Evolutionary conservation across 2,329 filamentous ascomycete genomes (phyloP), one percentile per base, ranked within the genome.

Genomic region (Colletotrichum destructivum): DNA sequence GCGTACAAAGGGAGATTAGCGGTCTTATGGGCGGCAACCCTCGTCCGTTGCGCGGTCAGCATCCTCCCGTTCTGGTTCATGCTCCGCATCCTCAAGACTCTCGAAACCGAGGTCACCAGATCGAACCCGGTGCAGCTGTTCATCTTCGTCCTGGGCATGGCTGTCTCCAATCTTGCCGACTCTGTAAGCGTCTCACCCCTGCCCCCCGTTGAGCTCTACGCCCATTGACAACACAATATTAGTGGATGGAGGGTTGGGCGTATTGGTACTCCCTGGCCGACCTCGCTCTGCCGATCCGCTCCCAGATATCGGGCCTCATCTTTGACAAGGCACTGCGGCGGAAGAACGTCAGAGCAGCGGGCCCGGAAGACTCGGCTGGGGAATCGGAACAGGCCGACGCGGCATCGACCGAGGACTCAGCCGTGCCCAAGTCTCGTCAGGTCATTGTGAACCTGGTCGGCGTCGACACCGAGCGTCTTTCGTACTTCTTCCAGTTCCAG

Each of bases 321-420:
- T 96, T 95, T 75, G 88, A 91, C 71, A 96, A 96, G 79, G 89
- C 92, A 0, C 90, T 95, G 85, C 88, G 91, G 54, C 88, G 91
- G 60, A 96, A 96, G 79, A 93, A 95, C 79, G 89, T 93, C 52
- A 94, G 73, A 76, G 21, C 76, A 75, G 47, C 78, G 79, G 54
- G 75, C 81, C 12, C 66, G 13, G 76, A 78, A 16, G 56, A 35
- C 38, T 62, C 62, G 26, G 80, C 18, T 46, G 8, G 44, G 46
- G 7, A 82, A 7, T 72, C 77, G 76, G 75, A 87, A 81, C 79
- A 90, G 74, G 88, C 91, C 21, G 80, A 80, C 11, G 75, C 85
- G 75, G 76, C 87, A 81, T 79, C 90, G 74, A 88, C 91, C 23
- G 81, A 80, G 11, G 75, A 77, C 15, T 75, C 76, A 21, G 78